A percentile compares a stretch with the other conserved stretches of the same genome.
phyloP scores from a whole-genome alignment of 805 yeast genomes.

The Lipomyces oligophaga region DNA sequence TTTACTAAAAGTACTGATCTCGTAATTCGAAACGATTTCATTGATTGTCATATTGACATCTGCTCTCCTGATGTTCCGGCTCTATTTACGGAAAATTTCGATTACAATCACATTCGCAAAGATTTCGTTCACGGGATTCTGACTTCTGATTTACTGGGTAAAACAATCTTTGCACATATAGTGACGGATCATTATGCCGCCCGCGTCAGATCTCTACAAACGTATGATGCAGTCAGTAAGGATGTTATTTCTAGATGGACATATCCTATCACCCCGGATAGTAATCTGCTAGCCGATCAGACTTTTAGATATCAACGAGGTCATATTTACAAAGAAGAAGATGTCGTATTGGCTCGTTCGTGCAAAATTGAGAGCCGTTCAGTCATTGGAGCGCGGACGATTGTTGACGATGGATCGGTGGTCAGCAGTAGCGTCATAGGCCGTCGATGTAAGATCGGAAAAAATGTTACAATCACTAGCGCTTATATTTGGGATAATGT shows the following conservation, averaged over 20 bases:
- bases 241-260: constrained; percentile 90
- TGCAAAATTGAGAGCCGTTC: constrained; percentile 78
- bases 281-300: constrained; percentile 67
- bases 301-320: constrained; percentile 76
- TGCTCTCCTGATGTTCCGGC: constrained; percentile 94
- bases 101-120: constrained; percentile 77
- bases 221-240: constrained; percentile 86
- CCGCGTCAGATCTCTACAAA: constrained; percentile 91
- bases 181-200: constrained; percentile 82
- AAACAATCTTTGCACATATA: constrained; percentile 84
- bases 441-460: constrained; percentile 77
- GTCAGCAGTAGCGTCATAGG: constrained; percentile 78
- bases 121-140: constrained; percentile 91
- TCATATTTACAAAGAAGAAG: constrained; percentile 83
- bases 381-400: constrained; percentile 73
- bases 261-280: constrained; percentile 86
- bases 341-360: constrained; percentile 89
- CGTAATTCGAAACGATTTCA: constrained; percentile 80
- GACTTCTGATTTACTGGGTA: constrained; percentile 83
- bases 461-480: constrained; percentile 63
- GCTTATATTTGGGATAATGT: constrained; percentile 88
- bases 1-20: constrained; percentile 73
- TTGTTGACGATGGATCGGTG: constrained; percentile 68
- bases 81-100: constrained; percentile 92
- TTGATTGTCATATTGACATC: constrained; percentile 94